Evolutionary conservation across 129 eudicot genomes (phyloP).

Genomic region (Glebionis coronaria): DNA sequence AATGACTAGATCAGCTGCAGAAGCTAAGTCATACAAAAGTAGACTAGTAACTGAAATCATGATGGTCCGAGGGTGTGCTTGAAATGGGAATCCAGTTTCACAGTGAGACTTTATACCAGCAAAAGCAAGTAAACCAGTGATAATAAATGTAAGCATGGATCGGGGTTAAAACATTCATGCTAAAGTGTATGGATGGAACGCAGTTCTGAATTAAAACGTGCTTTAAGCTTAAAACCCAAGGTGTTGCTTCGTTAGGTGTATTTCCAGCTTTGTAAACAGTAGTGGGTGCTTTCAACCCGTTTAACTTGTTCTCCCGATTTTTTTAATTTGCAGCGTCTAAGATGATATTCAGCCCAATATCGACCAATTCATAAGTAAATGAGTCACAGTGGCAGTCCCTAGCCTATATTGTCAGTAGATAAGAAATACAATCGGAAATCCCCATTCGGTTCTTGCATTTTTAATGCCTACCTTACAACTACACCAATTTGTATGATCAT

Average conservation of each 20-base stretch:
- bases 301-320: too few species aligned
- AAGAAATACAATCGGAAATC: background rate
- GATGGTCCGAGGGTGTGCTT: conserved; percentile 5
- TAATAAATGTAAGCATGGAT: conserved; percentile 5
- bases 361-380: background rate
- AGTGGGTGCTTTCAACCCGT: too few species aligned
- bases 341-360: too few species aligned
- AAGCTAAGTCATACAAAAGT: background rate
- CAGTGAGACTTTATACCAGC: conserved; percentile 15
- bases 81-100: background rate
- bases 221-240: too few species aligned
- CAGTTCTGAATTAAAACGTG: too few species aligned
- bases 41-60: background rate
- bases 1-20: background rate
- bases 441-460: conserved; percentile 4
- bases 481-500: background rate
- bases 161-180: too few species aligned
- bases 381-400: background rate
- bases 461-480: conserved; percentile 13
- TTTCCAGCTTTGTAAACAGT: too few species aligned
- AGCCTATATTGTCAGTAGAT: background rate
- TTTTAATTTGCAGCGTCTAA: too few species aligned
- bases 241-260: too few species aligned
- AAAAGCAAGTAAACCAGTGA: conserved; percentile 8
- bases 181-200: too few species aligned